A percentile compares a stretch with the other conserved stretches of the same genome.
Conservation (phyloP, 2,329 filamentous ascomycete species). For the Pseudomassariella vexata region DNA sequence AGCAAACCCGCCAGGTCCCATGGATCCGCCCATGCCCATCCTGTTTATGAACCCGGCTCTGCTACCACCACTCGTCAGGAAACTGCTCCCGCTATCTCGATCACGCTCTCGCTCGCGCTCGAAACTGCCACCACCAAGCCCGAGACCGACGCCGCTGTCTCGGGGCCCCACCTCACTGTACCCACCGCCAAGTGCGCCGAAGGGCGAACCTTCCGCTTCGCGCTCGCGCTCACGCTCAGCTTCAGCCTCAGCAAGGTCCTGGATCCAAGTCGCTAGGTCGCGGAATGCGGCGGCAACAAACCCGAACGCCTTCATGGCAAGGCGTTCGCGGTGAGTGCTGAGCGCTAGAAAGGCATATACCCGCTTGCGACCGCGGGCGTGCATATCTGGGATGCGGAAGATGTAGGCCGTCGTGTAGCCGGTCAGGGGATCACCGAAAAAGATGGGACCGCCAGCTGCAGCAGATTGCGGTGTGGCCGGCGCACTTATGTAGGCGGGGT, state of each 20-base stretch:
- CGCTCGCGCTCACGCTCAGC: conserved; percentile 45
- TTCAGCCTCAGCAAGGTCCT: conserved; percentile 57
- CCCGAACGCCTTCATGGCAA: conserved; percentile 61
- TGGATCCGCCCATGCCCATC: conserved; percentile 45
- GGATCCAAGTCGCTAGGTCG: conserved; percentile 61
- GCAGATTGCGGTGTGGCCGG: conserved; percentile 41
- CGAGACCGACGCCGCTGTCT: conserved; percentile 21
- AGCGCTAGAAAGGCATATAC: conserved; percentile 63
- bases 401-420: conserved; percentile 67
- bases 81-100: conserved; percentile 41
- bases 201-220: conserved; percentile 26
- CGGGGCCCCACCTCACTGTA: conserved; percentile 30
- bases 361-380: conserved; percentile 62
- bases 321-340: conserved; percentile 58
- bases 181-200: conserved; percentile 30
- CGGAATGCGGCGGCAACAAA: conserved; percentile 57
- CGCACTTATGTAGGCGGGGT: conserved; percentile 45
- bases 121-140: conserved; percentile 17
- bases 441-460: conserved; percentile 59
- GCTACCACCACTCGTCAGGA: conserved; percentile 47
- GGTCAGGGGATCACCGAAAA: conserved; percentile 59
- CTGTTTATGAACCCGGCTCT: conserved; percentile 32
- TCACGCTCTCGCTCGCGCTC: conserved; percentile 24
- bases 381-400: conserved; percentile 63
- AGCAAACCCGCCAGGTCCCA: conserved; percentile 47